Conservation (phyloP, 2,329 filamentous ascomycete genomes). For the Monilinia aucupariae region DNA sequence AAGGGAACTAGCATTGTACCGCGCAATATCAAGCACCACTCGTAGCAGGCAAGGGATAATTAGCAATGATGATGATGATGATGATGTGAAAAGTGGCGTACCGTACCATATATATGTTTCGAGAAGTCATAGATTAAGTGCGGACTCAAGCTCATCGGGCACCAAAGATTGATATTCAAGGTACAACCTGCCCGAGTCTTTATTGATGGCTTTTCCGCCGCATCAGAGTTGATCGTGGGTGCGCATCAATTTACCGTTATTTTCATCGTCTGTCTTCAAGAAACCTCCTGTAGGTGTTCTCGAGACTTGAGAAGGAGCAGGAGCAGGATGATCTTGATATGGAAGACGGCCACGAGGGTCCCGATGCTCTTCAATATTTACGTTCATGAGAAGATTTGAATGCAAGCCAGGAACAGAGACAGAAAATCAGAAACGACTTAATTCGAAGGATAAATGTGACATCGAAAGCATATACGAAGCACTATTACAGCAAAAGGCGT, state of each 20-base stretch:
- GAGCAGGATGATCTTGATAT: not conserved
- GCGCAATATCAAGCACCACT: too few species aligned
- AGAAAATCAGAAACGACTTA: not conserved
- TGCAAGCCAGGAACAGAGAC: not conserved
- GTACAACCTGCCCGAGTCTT: not conserved
- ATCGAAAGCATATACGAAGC: not conserved
- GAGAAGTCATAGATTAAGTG: not conserved
- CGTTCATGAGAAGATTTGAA: not conserved
- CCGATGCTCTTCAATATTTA: not conserved
- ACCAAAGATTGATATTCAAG: not conserved
- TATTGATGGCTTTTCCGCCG: not conserved
- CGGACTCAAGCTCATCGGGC: not conserved
- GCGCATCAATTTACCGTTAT: not conserved
- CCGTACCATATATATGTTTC: not conserved
- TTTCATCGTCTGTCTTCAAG: not conserved
- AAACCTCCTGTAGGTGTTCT: not conserved
- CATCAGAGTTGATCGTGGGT: not conserved
- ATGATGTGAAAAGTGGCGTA: too few species aligned
- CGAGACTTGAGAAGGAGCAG: not conserved
- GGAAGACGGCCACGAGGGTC: not conserved
- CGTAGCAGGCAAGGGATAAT: too few species aligned
- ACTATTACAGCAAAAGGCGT: not conserved
- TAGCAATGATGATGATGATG: too few species aligned
- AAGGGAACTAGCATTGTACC: too few species aligned
- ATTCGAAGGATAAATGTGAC: not conserved